phyloP scores from a whole-genome alignment of 2,329 filamentous ascomycete genomes.

The Microsporum ferrugineum region DNA sequence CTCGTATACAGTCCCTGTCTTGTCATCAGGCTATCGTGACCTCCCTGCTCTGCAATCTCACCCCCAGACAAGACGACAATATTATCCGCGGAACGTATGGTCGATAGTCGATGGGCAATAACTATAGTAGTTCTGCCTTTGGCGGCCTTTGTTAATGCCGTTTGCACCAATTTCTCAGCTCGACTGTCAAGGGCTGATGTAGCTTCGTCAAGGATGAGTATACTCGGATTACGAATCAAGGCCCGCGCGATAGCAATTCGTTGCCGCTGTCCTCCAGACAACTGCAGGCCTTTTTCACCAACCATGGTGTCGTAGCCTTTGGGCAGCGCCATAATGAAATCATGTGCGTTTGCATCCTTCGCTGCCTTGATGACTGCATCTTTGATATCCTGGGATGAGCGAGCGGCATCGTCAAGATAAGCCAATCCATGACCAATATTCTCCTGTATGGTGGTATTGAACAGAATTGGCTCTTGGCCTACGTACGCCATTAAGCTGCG shows the following conservation, averaged over 20 bases:
- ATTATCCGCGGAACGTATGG: constrained; percentile 29
- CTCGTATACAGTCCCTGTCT: not conserved
- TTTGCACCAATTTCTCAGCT: constrained; percentile 72
- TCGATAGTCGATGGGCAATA: constrained; percentile 34
- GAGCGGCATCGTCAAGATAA: not conserved
- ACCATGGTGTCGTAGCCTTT: constrained; percentile 75
- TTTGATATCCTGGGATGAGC: constrained; percentile 11
- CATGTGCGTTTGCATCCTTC: constrained; percentile 50
- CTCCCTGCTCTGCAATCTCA: constrained; percentile 29
- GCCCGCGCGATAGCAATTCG: constrained; percentile 84
- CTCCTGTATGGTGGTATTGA: constrained; percentile 13
- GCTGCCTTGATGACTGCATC: constrained; percentile 12
- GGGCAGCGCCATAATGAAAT: constrained; percentile 62
- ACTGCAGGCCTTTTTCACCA: constrained; percentile 78
- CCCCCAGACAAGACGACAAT: constrained; percentile 31
- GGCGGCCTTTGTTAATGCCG: constrained; percentile 62
- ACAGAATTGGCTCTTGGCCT: constrained; percentile 17
- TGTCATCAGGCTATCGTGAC: constrained; percentile 24
- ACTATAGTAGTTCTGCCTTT: constrained; percentile 33
- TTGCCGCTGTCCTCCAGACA: constrained; percentile 95
- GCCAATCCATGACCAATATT: constrained; percentile 15
- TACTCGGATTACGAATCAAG: constrained; percentile 66
- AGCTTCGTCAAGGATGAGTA: constrained; percentile 74
- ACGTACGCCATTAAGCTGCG: constrained; percentile 17
- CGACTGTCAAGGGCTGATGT: constrained; percentile 74